Evolutionary conservation across 768 basidiomycete species (phyloP).

Genomic region (Kwoniella sp.): DNA sequence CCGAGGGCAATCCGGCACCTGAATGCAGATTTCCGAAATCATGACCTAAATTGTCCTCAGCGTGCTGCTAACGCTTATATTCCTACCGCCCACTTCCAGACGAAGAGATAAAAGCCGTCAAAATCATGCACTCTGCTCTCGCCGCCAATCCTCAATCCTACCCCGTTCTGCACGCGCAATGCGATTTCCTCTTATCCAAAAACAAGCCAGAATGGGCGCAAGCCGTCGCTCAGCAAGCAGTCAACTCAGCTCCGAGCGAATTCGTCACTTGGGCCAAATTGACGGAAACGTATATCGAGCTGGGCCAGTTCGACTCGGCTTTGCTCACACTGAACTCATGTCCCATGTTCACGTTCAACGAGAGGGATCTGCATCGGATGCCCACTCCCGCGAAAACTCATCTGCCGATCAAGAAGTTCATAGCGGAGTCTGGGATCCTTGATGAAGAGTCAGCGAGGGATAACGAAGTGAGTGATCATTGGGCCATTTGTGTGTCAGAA

Average conservation of each 20-base stretch:
- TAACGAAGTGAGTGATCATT: constrained; percentile 66
- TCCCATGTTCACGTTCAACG: constrained; percentile 99
- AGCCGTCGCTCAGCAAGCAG: constrained; percentile 87
- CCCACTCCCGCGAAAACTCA: constrained; percentile 79
- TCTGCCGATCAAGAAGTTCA: constrained; percentile 79
- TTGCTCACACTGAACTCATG: constrained; percentile 96
- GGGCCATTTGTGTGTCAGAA: neutral
- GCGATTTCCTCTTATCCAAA: constrained; percentile 87
- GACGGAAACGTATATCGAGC: constrained; percentile 90
- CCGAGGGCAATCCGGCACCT: no score
- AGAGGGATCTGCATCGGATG: constrained; percentile 85
- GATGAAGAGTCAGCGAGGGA: constrained; percentile 82
- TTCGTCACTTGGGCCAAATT: constrained; percentile 99
- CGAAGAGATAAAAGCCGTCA: constrained; percentile 97
- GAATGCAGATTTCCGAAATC: no score
- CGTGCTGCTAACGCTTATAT: neutral
- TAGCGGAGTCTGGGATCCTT: constrained; percentile 76
- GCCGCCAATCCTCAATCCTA: constrained; percentile 87
- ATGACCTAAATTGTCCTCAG: no score
- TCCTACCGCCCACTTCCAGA: constrained; percentile 64
- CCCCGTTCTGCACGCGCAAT: constrained; percentile 89
- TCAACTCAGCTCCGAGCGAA: constrained; percentile 97
- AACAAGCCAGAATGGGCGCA: constrained; percentile 84
- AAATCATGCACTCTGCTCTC: constrained; percentile 84
- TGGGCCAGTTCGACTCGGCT: constrained; percentile 79